A percentile compares a stretch with the other conserved stretches of the same genome.
These are phyloP conservation scores for Boletus hoseneyae DNA, from an alignment of 1,284 basidiomycete genomes.

Conservation along the genomic window DNA sequence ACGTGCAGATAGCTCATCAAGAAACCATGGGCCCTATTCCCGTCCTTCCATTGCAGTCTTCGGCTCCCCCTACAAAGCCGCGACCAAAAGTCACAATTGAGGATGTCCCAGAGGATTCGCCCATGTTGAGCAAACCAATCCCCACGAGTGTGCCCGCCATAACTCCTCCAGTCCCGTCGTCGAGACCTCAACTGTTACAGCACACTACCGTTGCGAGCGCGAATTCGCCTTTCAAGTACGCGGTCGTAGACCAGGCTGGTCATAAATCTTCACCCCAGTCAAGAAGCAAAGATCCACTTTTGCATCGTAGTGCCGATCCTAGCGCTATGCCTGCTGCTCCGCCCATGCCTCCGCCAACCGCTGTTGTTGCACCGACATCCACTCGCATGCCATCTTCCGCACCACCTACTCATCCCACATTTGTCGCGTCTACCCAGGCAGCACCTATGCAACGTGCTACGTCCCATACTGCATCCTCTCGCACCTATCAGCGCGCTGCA, in stretches of 20 bases:
- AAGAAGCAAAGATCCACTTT: slow-evolving; percentile 19
- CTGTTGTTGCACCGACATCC: slow-evolving; percentile 2
- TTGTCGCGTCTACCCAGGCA: slow-evolving; percentile 6
- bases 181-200: slow-evolving; percentile 17
- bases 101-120: slow-evolving; percentile 27
- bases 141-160: slow-evolving; percentile 2
- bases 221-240: slow-evolving; percentile 6
- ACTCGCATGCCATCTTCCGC: slow-evolving; percentile 23
- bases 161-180: slow-evolving; percentile 3
- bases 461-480: slow-evolving; percentile 18
- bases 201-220: slow-evolving; percentile 1
- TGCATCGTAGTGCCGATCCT: slow-evolving; percentile 14
- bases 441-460: slow-evolving; percentile 17
- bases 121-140: slow-evolving; percentile 12
- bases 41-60: slow-evolving; percentile 11
- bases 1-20: slow-evolving; percentile 11
- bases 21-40: slow-evolving; percentile 9
- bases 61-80: slow-evolving; percentile 3
- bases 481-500: slow-evolving; percentile 22
- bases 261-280: slow-evolving; percentile 25
- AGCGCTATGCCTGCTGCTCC: slow-evolving; percentile 5
- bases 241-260: slow-evolving; percentile 10
- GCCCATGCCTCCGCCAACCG: slow-evolving; percentile 23
- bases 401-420: slow-evolving; percentile 23
- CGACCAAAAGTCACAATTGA: slow-evolving; percentile 33